phyloP scores from a whole-genome alignment of 352 stramenopile species.

The Pythium periplocum region DNA sequence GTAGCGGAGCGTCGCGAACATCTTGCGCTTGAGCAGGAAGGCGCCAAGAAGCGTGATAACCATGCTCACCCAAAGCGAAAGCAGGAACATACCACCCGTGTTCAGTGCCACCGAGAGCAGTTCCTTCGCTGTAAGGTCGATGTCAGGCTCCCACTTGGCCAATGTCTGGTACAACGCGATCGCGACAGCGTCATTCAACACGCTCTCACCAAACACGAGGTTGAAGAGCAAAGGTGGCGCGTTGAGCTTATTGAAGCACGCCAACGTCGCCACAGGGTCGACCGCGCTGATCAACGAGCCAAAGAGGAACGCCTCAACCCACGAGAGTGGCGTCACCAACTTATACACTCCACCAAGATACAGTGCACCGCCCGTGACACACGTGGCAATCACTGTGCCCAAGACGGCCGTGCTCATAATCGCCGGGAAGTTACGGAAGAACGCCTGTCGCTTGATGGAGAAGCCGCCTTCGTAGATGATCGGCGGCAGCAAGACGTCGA shows the following conservation, averaged over 20 bases:
- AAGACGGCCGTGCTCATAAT: conserved; percentile 84
- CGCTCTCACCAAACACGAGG: conserved; percentile 93
- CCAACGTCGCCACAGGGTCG: conserved; percentile 91
- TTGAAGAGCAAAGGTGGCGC: conserved; percentile 90
- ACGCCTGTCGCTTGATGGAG: conserved; percentile 79
- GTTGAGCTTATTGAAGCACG: conserved; percentile 90
- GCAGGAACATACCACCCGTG: conserved; percentile 71
- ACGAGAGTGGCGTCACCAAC: conserved; percentile 72
- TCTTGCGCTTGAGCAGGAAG: conserved; percentile 71
- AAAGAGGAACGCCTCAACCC: conserved; percentile 91
- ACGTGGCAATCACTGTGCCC: conserved; percentile 73
- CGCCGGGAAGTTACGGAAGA: conserved; percentile 83
- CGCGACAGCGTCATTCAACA: conserved; percentile 93
- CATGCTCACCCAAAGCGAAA: conserved; percentile 65
- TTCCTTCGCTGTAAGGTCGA: conserved; percentile 56
- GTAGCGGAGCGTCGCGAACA: conserved; percentile 66
- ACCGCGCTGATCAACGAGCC: conserved; percentile 91
- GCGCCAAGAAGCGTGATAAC: conserved; percentile 68
- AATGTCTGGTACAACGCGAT: conserved; percentile 93
- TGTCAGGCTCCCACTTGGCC: conserved; percentile 81
- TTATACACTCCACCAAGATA: conserved; percentile 56
- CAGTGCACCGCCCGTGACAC: conserved; percentile 67
- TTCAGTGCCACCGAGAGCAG: conserved; percentile 58
- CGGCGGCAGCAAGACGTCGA: conserved; percentile 77
- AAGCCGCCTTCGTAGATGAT: conserved; percentile 88